Evolutionary conservation across 768 basidiomycete genomes (phyloP), one percentile per base, ranked within the genome.

Genomic region (Termitomyces eurrhizus): DNA sequence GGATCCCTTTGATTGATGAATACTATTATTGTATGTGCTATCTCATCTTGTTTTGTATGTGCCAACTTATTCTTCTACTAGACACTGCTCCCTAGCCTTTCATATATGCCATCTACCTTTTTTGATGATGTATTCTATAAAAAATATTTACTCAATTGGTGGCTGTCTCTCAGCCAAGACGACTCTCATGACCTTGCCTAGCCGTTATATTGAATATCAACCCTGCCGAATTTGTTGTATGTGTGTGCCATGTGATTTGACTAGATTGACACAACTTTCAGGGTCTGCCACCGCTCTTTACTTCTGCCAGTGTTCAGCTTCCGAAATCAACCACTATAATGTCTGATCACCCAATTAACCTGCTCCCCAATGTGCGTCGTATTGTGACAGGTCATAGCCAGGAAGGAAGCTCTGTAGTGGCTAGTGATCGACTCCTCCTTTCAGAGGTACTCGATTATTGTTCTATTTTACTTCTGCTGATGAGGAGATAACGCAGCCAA

Each of bases 1-100:
- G 93, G 92, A 85, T 94, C 64, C 93, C 92, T 21, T 75, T 94
- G 70, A 90, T 94, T 62, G 86, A 94, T 70, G 90, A 91, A 69
- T 94, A 94, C 75, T 88, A 94, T 77, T 94, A 94, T 79, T 94
- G 92, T 92, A 68, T 62, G 92, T 80, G 41, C 29, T n/a, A 45
- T 35, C 56, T 51, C 56, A 35, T 44, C 45, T 56, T 54, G 33
- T 63, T 52, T 35, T 59, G n/a, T 45, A 49, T n/a, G n/a, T 33
- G 8, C 46, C 55, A 32, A 65, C 12, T 37, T 59, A 50, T 46
- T 55, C 29, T 36, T 29, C 58, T 39, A 29, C 46, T 62, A 79
- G 78, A 79, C 67, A 79, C 78, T 51, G 77, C 77, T 65, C 77
- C 77, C 58, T 79, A 74, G 66, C 53, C 29, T 11, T 29, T 44